Percentiles rank a stretch among this genome's conserved stretches.
These are phyloP conservation scores for Neurospora sp. DNA, from an alignment of 495 filamentous ascomycete genomes.

Conservation along the genomic window DNA sequence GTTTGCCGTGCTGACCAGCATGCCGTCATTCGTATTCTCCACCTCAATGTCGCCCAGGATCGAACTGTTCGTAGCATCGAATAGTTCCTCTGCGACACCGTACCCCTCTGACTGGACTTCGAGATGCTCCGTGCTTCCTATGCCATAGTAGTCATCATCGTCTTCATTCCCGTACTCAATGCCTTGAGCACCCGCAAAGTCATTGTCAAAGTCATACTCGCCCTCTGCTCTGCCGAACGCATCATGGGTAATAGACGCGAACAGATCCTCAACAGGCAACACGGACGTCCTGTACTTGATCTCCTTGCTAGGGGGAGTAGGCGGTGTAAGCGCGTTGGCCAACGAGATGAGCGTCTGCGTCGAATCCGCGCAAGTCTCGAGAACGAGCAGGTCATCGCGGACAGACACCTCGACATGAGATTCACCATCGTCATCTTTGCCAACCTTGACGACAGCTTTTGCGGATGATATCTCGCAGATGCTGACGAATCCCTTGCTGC, in stretches of 20 bases:
- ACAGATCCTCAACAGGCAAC: slow-evolving; percentile 74
- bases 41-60: slow-evolving; percentile 23
- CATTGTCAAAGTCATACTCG: slow-evolving; percentile 46
- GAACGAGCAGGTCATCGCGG: slow-evolving; percentile 71
- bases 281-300: slow-evolving; percentile 82
- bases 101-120: slow-evolving; percentile 29
- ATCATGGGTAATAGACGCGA: slow-evolving; percentile 81
- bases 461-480: slow-evolving; percentile 78
- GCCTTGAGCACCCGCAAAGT: slow-evolving; percentile 37
- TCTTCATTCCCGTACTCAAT: slow-evolving; percentile 22
- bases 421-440: slow-evolving; percentile 39
- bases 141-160: slow-evolving; percentile 28
- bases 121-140: slow-evolving; percentile 24
- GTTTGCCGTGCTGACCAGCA: slow-evolving; percentile 48
- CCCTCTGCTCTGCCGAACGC: slow-evolving; percentile 55
- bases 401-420: slow-evolving; percentile 71
- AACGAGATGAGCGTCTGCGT: slow-evolving; percentile 83
- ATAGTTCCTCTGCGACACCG: slow-evolving; percentile 25
- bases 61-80: slow-evolving; percentile 29
- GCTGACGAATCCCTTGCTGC: slow-evolving; percentile 66
- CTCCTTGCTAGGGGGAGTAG: slow-evolving; percentile 66
- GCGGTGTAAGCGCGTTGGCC: slow-evolving; percentile 72
- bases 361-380: slow-evolving; percentile 95
- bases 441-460: slow-evolving; percentile 47
- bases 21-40: slow-evolving; percentile 45